Conservation (phyloP, 345 rosid species). For the Melaleuca alternifolia region DNA sequence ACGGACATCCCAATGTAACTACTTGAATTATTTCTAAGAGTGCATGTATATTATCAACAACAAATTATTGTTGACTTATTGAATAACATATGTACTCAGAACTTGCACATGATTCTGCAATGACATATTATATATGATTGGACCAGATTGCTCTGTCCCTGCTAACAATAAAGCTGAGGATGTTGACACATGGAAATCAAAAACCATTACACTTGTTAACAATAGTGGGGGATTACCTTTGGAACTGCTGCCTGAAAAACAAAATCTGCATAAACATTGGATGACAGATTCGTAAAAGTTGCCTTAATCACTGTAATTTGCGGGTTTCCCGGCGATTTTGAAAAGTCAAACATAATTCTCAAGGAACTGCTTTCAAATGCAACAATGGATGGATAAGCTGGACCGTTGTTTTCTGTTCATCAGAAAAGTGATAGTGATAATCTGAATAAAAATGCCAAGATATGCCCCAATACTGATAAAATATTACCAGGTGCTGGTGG, state of each 20-base stretch:
- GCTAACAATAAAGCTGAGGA: not conserved
- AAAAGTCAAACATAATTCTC: constrained; percentile 66
- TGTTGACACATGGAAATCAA: not conserved
- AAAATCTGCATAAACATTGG: constrained; percentile 59
- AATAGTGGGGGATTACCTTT: constrained; percentile 44
- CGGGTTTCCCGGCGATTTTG: constrained; percentile 66
- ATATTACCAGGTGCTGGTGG: constrained; percentile 54
- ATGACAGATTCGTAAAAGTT: constrained; percentile 65
- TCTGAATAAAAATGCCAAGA: constrained; percentile 1
- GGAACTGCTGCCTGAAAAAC: constrained; percentile 98
- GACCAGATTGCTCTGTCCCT: not conserved
- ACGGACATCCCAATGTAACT: not conserved
- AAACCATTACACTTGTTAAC: not conserved
- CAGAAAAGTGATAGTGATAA: not conserved
- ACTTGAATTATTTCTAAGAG: not conserved
- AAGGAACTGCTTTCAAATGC: constrained; percentile 82
- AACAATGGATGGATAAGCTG: constrained; percentile 59
- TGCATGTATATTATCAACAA: not conserved
- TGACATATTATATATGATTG: not conserved
- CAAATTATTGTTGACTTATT: not conserved
- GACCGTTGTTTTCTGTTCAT: constrained; percentile 63
- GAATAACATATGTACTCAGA: not conserved
- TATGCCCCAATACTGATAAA: not conserved
- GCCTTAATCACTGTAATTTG: constrained; percentile 62
- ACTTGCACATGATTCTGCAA: not conserved